Percentiles rank a stretch among this genome's conserved stretches.
phyloP scores from a whole-genome alignment of 768 basidiomycete species.

The Mrakia blollopis region DNA sequence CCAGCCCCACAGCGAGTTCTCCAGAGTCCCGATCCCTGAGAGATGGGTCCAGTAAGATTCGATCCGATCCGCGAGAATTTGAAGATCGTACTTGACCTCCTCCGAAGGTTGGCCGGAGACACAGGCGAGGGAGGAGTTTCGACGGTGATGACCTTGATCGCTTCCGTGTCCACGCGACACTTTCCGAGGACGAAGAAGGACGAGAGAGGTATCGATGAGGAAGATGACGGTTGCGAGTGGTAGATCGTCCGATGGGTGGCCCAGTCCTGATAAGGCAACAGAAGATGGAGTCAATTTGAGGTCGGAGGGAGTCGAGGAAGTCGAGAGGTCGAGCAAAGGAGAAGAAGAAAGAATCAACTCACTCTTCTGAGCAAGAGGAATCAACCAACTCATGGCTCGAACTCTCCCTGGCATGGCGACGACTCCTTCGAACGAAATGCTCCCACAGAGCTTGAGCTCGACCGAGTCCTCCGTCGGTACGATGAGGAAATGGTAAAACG shows the following conservation, averaged over 20 bases:
- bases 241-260: slow-evolving; percentile 88
- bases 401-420: slow-evolving; percentile 78
- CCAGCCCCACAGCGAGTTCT: slow-evolving; percentile 97
- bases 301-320: not conserved
- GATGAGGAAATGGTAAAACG: slow-evolving; percentile 84
- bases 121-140: slow-evolving; percentile 16
- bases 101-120: slow-evolving; percentile 55
- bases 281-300: not conserved
- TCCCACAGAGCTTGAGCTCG: slow-evolving; percentile 83
- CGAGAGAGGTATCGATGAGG: slow-evolving; percentile 86
- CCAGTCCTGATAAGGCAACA: slow-evolving; percentile 61
- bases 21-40: slow-evolving; percentile 81
- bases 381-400: slow-evolving; percentile 92
- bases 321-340: not conserved
- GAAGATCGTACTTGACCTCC: slow-evolving; percentile 95
- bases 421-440: slow-evolving; percentile 87
- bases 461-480: slow-evolving; percentile 70
- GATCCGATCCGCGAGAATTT: slow-evolving; percentile 91
- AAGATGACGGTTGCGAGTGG: slow-evolving; percentile 91
- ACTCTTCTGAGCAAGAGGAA: slow-evolving; percentile 90
- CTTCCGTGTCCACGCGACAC: slow-evolving; percentile 39
- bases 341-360: slow-evolving; percentile 40
- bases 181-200: slow-evolving; percentile 82
- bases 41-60: slow-evolving; percentile 99
- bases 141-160: slow-evolving; percentile 21